phyloP scores from a whole-genome alignment of 164 flowering plant genomes.

The Berberis vulgaris region DNA sequence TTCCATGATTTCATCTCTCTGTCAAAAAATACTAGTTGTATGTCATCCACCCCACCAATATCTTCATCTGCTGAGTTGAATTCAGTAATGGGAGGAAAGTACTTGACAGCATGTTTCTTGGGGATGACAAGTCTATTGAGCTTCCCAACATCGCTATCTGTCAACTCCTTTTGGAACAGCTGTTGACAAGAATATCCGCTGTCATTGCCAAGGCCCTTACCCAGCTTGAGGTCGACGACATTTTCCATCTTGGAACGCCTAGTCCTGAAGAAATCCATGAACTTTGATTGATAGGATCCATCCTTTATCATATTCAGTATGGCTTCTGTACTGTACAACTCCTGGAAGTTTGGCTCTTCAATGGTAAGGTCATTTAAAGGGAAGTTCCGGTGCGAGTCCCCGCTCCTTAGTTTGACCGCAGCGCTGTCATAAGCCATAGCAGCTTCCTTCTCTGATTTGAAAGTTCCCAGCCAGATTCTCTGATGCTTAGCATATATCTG shows the following conservation, averaged over 20 bases:
- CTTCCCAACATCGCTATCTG: slow-evolving; percentile 89
- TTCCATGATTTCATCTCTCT: slow-evolving; percentile 41
- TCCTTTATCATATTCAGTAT: slow-evolving; percentile 55
- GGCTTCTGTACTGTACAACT: slow-evolving; percentile 16
- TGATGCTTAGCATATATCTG: slow-evolving; percentile 57
- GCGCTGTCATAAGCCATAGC: slow-evolving; percentile 70
- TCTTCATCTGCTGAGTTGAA: slow-evolving; percentile 7
- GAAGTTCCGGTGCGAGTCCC: slow-evolving; percentile 41
- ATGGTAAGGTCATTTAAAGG: slow-evolving; percentile 27
- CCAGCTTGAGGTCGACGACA: not conserved
- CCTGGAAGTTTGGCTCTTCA: slow-evolving; percentile 40
- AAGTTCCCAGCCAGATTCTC: slow-evolving; percentile 66
- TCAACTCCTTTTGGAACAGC: slow-evolving; percentile 78
- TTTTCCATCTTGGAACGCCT: slow-evolving; percentile 3
- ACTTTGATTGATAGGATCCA: slow-evolving; percentile 40
- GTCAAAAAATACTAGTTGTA: slow-evolving; percentile 40
- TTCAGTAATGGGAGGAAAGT: slow-evolving; percentile 34
- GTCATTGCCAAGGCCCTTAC: slow-evolving; percentile 1
- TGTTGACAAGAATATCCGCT: slow-evolving; percentile 20
- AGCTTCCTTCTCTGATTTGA: slow-evolving; percentile 47
- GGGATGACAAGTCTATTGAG: slow-evolving; percentile 83
- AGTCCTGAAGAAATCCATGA: slow-evolving; percentile 22
- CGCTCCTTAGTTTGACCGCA: slow-evolving; percentile 35
- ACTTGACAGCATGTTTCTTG: slow-evolving; percentile 52
- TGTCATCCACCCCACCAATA: slow-evolving; percentile 17